Evolutionary conservation across 1,139 yeast genomes (phyloP).

Genomic region (Komagataea norvegica): DNA sequence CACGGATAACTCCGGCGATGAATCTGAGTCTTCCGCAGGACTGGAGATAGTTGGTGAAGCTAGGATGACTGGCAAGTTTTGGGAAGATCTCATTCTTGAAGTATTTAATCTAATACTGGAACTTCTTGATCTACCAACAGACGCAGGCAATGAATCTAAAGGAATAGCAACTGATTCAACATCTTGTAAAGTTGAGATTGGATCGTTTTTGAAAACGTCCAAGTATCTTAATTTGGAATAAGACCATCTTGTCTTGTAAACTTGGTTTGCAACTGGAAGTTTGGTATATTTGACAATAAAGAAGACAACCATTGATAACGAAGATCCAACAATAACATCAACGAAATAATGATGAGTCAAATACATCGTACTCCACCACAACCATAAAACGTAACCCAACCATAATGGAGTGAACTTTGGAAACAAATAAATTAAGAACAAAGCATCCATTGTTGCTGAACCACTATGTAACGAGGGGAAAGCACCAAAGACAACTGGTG

Average conservation of each 20-base stretch:
- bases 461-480: slow-evolving; percentile 96
- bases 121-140: slow-evolving; percentile 17
- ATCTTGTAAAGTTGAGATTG: slow-evolving; percentile 25
- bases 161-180: slow-evolving; percentile 7
- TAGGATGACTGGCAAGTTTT: slow-evolving; percentile 4
- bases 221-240: slow-evolving; percentile 40
- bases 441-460: slow-evolving; percentile 88
- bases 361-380: slow-evolving; percentile 99
- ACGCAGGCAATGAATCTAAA: slow-evolving; percentile 1
- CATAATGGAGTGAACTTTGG: slow-evolving; percentile 64
- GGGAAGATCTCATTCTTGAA: slow-evolving; percentile 11
- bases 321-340: slow-evolving; percentile 88
- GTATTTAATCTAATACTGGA: slow-evolving; percentile 16
- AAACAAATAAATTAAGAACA: slow-evolving; percentile 76
- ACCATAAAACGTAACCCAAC: slow-evolving; percentile 76
- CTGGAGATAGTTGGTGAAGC: slow-evolving; percentile 3
- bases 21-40: slow-evolving; percentile 19
- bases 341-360: slow-evolving; percentile 92
- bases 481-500: slow-evolving; percentile 96
- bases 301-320: slow-evolving; percentile 66
- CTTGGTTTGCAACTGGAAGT: slow-evolving; percentile 62
- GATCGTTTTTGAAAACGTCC: slow-evolving; percentile 32
- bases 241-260: slow-evolving; percentile 81
- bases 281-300: slow-evolving; percentile 66
- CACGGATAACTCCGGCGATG: slow-evolving; percentile 22